Evolutionary conservation across 148 eudicot genomes (phyloP).

Genomic region (Simmondsia chinensis): DNA sequence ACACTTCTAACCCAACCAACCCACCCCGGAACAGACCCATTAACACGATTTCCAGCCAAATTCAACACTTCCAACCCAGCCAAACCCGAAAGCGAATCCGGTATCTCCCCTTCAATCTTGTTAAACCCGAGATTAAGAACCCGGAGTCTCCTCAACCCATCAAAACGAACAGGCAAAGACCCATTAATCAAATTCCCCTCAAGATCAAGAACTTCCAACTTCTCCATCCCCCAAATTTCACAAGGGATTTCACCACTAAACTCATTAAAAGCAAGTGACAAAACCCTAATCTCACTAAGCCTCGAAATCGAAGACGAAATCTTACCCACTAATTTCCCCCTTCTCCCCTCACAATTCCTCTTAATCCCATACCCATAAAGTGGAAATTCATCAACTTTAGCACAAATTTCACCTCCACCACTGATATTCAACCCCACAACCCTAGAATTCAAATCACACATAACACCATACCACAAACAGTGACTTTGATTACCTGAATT

Average conservation of each 20-base stretch:
- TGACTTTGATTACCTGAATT: slow-evolving; percentile 12
- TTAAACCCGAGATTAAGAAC: slow-evolving; percentile 46
- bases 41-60: slow-evolving; percentile 32
- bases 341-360: slow-evolving; percentile 25
- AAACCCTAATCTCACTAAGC: slow-evolving; percentile 47
- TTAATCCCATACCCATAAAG: slow-evolving; percentile 47
- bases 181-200: slow-evolving; percentile 56
- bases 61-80: slow-evolving; percentile 28
- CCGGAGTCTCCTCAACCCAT: slow-evolving; percentile 32
- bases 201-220: slow-evolving; percentile 62
- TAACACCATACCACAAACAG: slow-evolving; percentile 44
- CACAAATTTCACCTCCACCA: slow-evolving; percentile 27
- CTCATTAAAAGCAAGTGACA: slow-evolving; percentile 52
- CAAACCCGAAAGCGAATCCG: slow-evolving; percentile 22
- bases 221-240: slow-evolving; percentile 43
- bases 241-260: slow-evolving; percentile 40
- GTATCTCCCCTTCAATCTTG: slow-evolving; percentile 22
- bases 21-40: slow-evolving; percentile 27
- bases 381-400: slow-evolving; percentile 19
- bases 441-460: slow-evolving; percentile 32
- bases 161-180: slow-evolving; percentile 22
- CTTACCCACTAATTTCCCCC: slow-evolving; percentile 34
- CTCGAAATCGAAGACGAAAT: slow-evolving; percentile 26
- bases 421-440: slow-evolving; percentile 31
- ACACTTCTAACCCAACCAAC: slow-evolving; percentile 30